phyloP scores from a whole-genome alignment of 1,139 yeast genomes.

The Hyphopichia buzzinii region DNA sequence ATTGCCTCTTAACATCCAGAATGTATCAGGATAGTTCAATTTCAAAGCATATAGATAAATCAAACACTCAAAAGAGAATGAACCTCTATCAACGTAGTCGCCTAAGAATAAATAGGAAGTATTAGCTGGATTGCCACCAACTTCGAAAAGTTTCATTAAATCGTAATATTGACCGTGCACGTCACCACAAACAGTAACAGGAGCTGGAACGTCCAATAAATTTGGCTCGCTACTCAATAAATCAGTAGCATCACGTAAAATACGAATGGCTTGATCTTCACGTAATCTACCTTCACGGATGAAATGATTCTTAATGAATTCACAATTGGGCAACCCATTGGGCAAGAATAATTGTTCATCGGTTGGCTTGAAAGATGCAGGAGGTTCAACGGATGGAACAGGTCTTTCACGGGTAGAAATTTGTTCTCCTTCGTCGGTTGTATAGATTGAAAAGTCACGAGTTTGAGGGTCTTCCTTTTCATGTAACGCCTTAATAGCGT shows the following conservation, averaged over 20 bases:
- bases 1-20: constrained; percentile 88
- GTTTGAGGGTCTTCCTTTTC: constrained; percentile 32
- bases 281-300: constrained; percentile 76
- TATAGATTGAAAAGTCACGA: constrained; percentile 53
- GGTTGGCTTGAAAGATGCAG: constrained; percentile 63
- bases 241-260: constrained; percentile 66
- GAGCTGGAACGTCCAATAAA: constrained; percentile 79
- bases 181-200: constrained; percentile 96
- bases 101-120: constrained; percentile 87
- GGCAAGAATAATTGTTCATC: constrained; percentile 65
- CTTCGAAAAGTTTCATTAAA: constrained; percentile 86
- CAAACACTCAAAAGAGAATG: constrained; percentile 86
- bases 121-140: constrained; percentile 82
- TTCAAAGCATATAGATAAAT: constrained; percentile 79
- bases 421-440: constrained; percentile 66
- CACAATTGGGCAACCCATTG: constrained; percentile 70
- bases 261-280: constrained; percentile 68
- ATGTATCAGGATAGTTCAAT: constrained; percentile 69
- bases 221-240: constrained; percentile 75
- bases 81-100: constrained; percentile 95
- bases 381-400: constrained; percentile 62
- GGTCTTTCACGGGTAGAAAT: constrained; percentile 71
- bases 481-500: constrained; percentile 73
- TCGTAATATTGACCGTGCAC: constrained; percentile 95
- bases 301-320: constrained; percentile 72